Percentiles rank a stretch among this genome's conserved stretches.
Evolutionary conservation across 2,329 filamentous ascomycete genomes (phyloP).

Genomic region (Colletotrichum camelliae): DNA sequence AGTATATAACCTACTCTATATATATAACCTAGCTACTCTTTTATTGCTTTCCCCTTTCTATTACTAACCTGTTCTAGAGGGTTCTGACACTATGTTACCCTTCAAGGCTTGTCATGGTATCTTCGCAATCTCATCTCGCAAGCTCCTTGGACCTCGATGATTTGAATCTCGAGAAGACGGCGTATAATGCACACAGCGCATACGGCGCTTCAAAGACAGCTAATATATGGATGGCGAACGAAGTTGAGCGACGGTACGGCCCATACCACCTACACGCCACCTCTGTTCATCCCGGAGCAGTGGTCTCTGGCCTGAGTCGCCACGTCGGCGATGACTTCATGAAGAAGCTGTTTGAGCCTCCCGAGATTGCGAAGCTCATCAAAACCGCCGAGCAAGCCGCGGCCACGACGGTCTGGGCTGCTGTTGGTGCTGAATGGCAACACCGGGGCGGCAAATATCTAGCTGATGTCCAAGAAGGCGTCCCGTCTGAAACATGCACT

Average conservation of each 20-base stretch:
- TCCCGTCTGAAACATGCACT: background rate
- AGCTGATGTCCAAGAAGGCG: background rate
- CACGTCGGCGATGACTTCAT: background rate
- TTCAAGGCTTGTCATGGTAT: conserved; percentile 51
- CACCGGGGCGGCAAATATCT: conserved; percentile 43
- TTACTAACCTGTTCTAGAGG: too few species aligned
- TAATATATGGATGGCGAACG: conserved; percentile 52
- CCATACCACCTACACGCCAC: conserved; percentile 44
- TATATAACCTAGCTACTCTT: too few species aligned
- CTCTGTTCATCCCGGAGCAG: conserved; percentile 49
- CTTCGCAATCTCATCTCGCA: conserved; percentile 46
- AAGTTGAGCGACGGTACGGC: conserved; percentile 50
- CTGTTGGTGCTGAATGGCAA: conserved; percentile 39
- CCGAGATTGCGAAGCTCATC: background rate
- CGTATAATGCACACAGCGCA: conserved; percentile 31
- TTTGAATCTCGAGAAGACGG: conserved; percentile 38
- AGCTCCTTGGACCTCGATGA: conserved; percentile 40
- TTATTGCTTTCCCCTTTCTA: too few species aligned
- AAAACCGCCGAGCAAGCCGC: conserved; percentile 42
- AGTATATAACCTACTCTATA: too few species aligned
- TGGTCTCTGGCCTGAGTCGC: conserved; percentile 20
- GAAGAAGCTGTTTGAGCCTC: background rate
- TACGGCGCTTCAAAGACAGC: conserved; percentile 52
- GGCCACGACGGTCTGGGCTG: conserved; percentile 44
- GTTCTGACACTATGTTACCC: conserved; percentile 31